A percentile compares a stretch with the other conserved stretches of the same genome.
These are phyloP conservation scores for Flagelloscypha sp. DNA, from an alignment of 768 basidiomycete genomes.

Conservation along the genomic window DNA sequence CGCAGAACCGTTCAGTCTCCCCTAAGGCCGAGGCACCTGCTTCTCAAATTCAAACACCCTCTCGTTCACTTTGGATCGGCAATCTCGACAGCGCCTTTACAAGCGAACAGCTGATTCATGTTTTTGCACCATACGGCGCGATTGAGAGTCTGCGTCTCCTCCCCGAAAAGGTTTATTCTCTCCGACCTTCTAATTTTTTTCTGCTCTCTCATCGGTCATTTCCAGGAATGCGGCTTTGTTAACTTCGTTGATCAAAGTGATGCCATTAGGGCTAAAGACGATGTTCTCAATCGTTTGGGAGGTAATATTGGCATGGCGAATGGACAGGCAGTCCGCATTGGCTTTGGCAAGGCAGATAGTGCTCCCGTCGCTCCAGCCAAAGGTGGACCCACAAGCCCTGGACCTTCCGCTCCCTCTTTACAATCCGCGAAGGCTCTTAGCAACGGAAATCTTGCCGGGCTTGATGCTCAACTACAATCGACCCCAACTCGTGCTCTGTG, in stretches of 20 bases:
- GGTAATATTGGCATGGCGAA: conserved; percentile 93
- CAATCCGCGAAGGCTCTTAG: conserved; percentile 34
- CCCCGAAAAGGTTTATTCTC: conserved; percentile 82
- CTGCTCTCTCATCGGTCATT: conserved; percentile 2
- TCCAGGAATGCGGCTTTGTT: conserved; percentile 95
- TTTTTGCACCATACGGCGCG: conserved; percentile 94
- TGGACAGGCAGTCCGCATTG: conserved; percentile 93
- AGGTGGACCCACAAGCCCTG: conserved; percentile 55
- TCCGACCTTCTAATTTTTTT: conserved; percentile 6
- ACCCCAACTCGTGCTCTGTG: conserved; percentile 93
- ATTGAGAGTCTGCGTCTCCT: conserved; percentile 92
- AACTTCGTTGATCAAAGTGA: conserved; percentile 95
- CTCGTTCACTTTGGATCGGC: conserved; percentile 96
- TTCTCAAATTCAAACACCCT: conserved; percentile 84
- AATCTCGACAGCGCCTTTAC: conserved; percentile 94
- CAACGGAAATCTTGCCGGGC: conserved; percentile 50
- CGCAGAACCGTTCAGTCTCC: conserved; percentile 69
- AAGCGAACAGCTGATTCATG: conserved; percentile 88
- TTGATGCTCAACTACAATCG: conserved; percentile 83
- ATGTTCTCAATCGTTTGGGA: conserved; percentile 90
- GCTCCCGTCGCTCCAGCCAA: conserved; percentile 88
- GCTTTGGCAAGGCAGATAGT: conserved; percentile 96
- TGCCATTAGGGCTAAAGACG: conserved; percentile 96
- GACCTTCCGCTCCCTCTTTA: conserved; percentile 54
- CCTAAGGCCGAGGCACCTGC: conserved; percentile 69